Base-by-base conservation (phyloP, 1,139 yeast species). In the Kodamaea sp. region DNA sequence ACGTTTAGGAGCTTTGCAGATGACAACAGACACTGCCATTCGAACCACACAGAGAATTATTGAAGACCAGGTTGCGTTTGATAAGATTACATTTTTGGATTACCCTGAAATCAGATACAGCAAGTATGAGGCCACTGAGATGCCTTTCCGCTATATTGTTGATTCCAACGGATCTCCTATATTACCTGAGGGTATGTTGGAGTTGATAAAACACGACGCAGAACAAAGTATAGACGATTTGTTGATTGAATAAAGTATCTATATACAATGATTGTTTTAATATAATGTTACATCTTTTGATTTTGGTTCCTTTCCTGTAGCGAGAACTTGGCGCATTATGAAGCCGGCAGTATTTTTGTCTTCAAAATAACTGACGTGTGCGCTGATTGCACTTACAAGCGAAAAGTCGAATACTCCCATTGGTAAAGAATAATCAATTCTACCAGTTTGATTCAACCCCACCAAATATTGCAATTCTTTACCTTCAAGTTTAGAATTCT, bases 1-100 rank as follows among this genome's bases (percentile, higher is more conserved):
- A 62, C 75, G 96, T 57, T 70, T 92, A 41, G 97, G 96, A 1
- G 77, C 71, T 39, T 76, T 85, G 49, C 98, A 92, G 58, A 90
- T 92, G 97, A 88, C 97, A 23, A 92, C 98, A 0, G 98, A 92
- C 55, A 90, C 97, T 2, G 97, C 97, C 1, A 84, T 92, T 28
- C 77, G 98, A 62, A 87, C 95, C 24, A 87, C 97, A 1, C 89
- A 86, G 54, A 59, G 75, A 37, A 90, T 92, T 25, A 70, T 86
- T 10, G 79, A 81, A 44, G 73, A 75, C 36, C 65, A 73, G 42
- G 65, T 59, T 8, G 55, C 58, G 53, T 84, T 92, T 50, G 84
- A 84, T 43, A 76, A 84, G 35, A 87, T 92, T 44, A 75, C 78
- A 41, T 90, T 87, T 58, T 79, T 90, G 45, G 97, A 92, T 60